Conservation (phyloP, 2,329 filamentous ascomycete species). For the Pseudogymnoascus sp. region DNA sequence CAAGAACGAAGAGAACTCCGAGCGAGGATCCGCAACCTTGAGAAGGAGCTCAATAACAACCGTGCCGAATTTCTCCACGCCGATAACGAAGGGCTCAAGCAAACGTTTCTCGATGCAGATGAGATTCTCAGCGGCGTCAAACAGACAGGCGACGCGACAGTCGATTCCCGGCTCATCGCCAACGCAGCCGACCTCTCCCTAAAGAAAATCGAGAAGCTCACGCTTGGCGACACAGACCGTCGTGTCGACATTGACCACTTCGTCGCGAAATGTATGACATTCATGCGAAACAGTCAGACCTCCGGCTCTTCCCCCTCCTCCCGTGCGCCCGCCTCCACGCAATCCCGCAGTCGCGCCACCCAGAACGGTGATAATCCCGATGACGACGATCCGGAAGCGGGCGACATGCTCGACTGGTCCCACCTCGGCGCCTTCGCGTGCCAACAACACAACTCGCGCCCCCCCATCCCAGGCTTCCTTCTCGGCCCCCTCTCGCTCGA, state of each 20-base stretch:
- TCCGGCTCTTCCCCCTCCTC: constrained; percentile 42
- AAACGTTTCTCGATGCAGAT: constrained; percentile 60
- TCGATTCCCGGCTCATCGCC: constrained; percentile 82
- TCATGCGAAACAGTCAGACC: constrained; percentile 64
- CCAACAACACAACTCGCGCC: constrained; percentile 63
- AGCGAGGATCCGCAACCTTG: constrained; percentile 60
- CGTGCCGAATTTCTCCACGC: constrained; percentile 61
- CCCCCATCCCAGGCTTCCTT: constrained; percentile 73
- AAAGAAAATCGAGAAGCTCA: constrained; percentile 67
- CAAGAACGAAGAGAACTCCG: constrained; percentile 65
- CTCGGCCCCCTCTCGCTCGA: constrained; percentile 83
- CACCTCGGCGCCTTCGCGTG: constrained; percentile 72
- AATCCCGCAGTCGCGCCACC: constrained; percentile 31
- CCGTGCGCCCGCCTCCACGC: constrained; percentile 39
- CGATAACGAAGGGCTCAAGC: constrained; percentile 55
- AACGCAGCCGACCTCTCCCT: constrained; percentile 71
- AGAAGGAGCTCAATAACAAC: constrained; percentile 52
- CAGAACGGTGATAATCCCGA: constrained; percentile 43
- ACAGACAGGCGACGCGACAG: constrained; percentile 82
- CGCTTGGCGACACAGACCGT: constrained; percentile 61
- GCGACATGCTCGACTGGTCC: constrained; percentile 78
- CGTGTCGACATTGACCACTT: constrained; percentile 88
- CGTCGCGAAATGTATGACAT: constrained; percentile 79
- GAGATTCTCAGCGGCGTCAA: constrained; percentile 59
- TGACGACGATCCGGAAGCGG: constrained; percentile 60